Percentiles rank a stretch among this genome's conserved stretches.
Conservation (phyloP, 2,329 filamentous ascomycete genomes). For the Neoscytalidium dimidiatum region DNA sequence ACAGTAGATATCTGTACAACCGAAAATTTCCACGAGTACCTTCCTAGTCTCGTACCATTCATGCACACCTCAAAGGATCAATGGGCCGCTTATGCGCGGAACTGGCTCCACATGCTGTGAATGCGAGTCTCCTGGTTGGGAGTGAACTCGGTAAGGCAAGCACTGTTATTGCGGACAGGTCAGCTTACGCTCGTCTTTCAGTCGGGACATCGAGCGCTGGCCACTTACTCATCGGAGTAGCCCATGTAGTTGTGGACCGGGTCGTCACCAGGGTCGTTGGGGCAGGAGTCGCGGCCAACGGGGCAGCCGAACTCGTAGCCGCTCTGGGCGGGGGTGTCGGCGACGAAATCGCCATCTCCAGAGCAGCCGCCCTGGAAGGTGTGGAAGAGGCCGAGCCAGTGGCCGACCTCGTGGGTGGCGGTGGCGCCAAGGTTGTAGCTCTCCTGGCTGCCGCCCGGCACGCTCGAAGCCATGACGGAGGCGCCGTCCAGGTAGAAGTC, state of each 20-base stretch:
- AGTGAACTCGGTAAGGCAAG: slow-evolving; percentile 57
- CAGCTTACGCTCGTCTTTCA: not conserved
- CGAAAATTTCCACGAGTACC: too few species aligned
- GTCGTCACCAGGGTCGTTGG: slow-evolving; percentile 28
- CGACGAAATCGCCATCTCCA: slow-evolving; percentile 29
- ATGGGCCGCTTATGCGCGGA: slow-evolving; percentile 20
- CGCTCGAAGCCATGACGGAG: not conserved
- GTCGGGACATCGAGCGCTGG: too few species aligned
- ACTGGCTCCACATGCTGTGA: slow-evolving; percentile 53
- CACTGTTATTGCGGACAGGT: slow-evolving; percentile 39
- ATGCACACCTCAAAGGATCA: not conserved
- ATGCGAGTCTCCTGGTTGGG: slow-evolving; percentile 52
- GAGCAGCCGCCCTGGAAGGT: slow-evolving; percentile 33
- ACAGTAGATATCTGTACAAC: too few species aligned
- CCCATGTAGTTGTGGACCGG: slow-evolving; percentile 38
- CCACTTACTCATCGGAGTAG: slow-evolving; percentile 27
- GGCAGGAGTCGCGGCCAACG: slow-evolving; percentile 27
- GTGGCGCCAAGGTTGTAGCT: slow-evolving; percentile 25
- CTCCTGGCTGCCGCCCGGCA: not conserved
- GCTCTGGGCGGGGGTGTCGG: slow-evolving; percentile 32
- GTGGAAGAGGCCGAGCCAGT: slow-evolving; percentile 35
- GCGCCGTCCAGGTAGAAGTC: not conserved
- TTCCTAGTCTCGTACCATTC: too few species aligned
- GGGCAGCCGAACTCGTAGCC: slow-evolving; percentile 55
- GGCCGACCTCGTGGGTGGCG: slow-evolving; percentile 34